These are phyloP conservation scores for Cyanidioschyzon merolae DNA, from an alignment of 23 red algal genomes.

Conservation along the genomic window DNA sequence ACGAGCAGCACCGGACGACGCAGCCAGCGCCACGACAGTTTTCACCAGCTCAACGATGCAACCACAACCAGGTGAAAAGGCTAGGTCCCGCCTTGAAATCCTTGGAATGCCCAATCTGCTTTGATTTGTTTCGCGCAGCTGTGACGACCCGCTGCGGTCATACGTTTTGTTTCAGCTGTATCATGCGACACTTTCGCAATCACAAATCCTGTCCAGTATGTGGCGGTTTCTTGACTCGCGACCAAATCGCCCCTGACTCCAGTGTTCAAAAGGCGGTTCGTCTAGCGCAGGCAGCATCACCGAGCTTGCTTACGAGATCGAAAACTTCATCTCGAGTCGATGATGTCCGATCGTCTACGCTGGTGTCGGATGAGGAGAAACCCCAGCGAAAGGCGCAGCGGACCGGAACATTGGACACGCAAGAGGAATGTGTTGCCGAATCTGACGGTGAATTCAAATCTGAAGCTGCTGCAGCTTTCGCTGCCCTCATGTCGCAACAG, in stretches of 20 bases:
- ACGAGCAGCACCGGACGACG: no score
- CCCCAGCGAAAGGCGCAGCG: neutral
- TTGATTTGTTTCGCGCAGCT: slow-evolving; percentile 34
- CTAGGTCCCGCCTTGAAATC: neutral
- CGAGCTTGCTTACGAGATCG: neutral
- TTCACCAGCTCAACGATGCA: no score
- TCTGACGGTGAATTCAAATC: neutral
- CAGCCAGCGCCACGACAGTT: no score
- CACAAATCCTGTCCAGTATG: slow-evolving; percentile 58
- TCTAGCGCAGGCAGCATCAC: neutral
- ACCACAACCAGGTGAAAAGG: no score
- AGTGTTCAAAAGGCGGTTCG: slow-evolving; percentile 20
- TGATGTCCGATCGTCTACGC: neutral
- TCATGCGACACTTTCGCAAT: slow-evolving; percentile 49
- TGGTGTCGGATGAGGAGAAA: neutral
- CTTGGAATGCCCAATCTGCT: slow-evolving; percentile 59
- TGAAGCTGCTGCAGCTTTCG: neutral
- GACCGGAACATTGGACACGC: neutral
- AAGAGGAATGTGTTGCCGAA: neutral
- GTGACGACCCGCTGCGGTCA: slow-evolving; percentile 58
- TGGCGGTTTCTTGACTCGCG: slow-evolving; percentile 29
- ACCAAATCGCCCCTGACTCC: slow-evolving; percentile 30
- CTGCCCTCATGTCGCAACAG: neutral
- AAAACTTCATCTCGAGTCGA: neutral
- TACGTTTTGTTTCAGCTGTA: slow-evolving; percentile 84